Evolutionary conservation across 306 rosid genomes (phyloP).

Genomic region (Vicia sativa): DNA sequence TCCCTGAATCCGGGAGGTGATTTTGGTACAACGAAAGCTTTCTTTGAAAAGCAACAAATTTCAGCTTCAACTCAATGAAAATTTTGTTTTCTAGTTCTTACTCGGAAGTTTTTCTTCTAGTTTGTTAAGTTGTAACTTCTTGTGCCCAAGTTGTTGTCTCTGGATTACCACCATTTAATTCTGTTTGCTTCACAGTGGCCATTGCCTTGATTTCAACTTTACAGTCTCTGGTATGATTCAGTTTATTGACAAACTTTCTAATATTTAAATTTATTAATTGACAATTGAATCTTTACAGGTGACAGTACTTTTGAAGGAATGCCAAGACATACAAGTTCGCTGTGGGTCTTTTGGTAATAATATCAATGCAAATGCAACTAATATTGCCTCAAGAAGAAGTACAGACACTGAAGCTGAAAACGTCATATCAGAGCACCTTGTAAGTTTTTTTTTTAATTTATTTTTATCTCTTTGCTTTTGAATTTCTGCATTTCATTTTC

Average conservation of each 20-base stretch:
- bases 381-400: constrained; percentile 40
- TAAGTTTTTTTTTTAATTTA: constrained; percentile 44
- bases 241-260: not conserved
- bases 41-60: not conserved
- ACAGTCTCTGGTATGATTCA: constrained; percentile 1
- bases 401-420: constrained; percentile 63
- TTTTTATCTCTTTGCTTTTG: not conserved
- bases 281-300: constrained; percentile 54
- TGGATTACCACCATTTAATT: not conserved
- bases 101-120: not conserved
- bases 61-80: not conserved
- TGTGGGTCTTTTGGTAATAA: constrained; percentile 65
- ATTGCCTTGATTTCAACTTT: not conserved
- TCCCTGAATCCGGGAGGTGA: not conserved
- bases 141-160: not conserved
- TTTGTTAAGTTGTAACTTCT: not conserved
- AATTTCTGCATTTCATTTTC: constrained; percentile 10
- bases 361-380: constrained; percentile 39
- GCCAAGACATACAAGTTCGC: constrained; percentile 93
- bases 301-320: constrained; percentile 87
- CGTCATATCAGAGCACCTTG: constrained; percentile 84
- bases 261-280: constrained; percentile 8
- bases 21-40: too few species aligned
- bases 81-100: not conserved
- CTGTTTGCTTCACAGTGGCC: constrained; percentile 2